Evolutionary conservation across 2,329 filamentous ascomycete genomes (phyloP).

Genomic region (Aspergillus melleus): DNA sequence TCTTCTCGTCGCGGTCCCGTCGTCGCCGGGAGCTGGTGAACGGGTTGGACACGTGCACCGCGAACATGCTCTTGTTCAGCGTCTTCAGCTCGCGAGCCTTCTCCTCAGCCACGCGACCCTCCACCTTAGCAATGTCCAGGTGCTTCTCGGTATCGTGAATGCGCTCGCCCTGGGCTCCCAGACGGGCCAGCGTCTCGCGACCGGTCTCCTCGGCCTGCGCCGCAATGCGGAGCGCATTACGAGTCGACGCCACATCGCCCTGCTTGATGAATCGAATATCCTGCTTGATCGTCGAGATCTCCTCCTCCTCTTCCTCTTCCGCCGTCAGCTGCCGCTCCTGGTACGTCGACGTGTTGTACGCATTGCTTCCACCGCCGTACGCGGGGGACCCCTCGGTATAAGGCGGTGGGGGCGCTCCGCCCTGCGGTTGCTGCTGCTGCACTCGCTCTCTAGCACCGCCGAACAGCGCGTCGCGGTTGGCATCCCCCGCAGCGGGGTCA

Average conservation of each 20-base stretch:
- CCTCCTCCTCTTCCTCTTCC: constrained; percentile 74
- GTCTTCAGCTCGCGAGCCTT: constrained; percentile 81
- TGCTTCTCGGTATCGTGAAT: constrained; percentile 81
- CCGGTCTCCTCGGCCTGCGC: constrained; percentile 70
- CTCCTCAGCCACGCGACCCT: constrained; percentile 74
- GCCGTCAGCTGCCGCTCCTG: constrained; percentile 77
- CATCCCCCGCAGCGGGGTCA: constrained; percentile 52
- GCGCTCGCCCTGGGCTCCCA: constrained; percentile 76
- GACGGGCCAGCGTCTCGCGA: constrained; percentile 67
- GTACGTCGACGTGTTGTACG: constrained; percentile 48
- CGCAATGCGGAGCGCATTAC: constrained; percentile 68
- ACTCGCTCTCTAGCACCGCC: constrained; percentile 55
- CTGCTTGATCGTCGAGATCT: constrained; percentile 69
- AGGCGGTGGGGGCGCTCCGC: constrained; percentile 27
- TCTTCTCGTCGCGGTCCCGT: constrained; percentile 64
- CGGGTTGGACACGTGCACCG: constrained; percentile 73
- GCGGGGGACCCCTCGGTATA: constrained; percentile 25
- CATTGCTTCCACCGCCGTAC: constrained; percentile 37
- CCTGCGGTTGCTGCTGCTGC: constrained; percentile 43
- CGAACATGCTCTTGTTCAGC: constrained; percentile 88
- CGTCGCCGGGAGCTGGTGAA: constrained; percentile 71
- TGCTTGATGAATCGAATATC: constrained; percentile 76
- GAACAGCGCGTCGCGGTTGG: constrained; percentile 59
- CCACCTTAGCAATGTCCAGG: constrained; percentile 74
- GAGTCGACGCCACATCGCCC: constrained; percentile 70